A percentile compares a stretch with the other conserved stretches of the same genome.
These are phyloP conservation scores for Fragilariopsis cylindrus DNA, from an alignment of 108 stramenopile genomes.

Conservation along the genomic window DNA sequence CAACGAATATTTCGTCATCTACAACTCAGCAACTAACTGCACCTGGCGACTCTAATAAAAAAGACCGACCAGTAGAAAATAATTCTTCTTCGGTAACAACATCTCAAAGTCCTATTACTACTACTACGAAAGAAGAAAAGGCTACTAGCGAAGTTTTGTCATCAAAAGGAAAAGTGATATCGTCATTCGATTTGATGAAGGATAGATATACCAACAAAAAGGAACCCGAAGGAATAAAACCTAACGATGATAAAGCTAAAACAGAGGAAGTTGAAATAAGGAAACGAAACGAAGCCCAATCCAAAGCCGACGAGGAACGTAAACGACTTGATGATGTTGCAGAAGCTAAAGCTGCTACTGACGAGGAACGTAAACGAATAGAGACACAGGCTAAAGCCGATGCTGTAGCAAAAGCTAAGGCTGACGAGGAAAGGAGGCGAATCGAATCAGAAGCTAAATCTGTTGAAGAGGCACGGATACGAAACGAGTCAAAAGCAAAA, in stretches of 20 bases:
- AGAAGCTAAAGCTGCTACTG: not conserved
- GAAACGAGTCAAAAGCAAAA: not conserved
- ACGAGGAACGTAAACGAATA: conserved; percentile 9
- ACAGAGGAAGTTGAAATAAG: not conserved
- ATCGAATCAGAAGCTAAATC: conserved; percentile 4
- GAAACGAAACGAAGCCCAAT: not conserved
- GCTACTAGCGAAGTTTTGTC: no score
- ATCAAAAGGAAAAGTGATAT: no score
- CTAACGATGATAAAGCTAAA: not conserved
- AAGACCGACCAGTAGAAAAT: no score
- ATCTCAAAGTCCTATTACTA: no score
- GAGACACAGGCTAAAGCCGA: not conserved
- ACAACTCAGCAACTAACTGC: no score
- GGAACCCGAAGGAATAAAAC: not conserved
- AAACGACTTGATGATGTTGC: not conserved
- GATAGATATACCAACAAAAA: not conserved
- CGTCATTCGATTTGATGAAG: not conserved
- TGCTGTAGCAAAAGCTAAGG: conserved; percentile 3
- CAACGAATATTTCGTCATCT: no score
- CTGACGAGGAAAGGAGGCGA: conserved; percentile 10
- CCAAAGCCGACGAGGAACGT: not conserved
- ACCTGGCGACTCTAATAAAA: no score
- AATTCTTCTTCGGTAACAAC: no score
- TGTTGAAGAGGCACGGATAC: conserved; percentile 1
- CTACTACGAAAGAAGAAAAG: no score